Base-by-base conservation (phyloP, 805 yeast species). In the Candida adriatica region DNA sequence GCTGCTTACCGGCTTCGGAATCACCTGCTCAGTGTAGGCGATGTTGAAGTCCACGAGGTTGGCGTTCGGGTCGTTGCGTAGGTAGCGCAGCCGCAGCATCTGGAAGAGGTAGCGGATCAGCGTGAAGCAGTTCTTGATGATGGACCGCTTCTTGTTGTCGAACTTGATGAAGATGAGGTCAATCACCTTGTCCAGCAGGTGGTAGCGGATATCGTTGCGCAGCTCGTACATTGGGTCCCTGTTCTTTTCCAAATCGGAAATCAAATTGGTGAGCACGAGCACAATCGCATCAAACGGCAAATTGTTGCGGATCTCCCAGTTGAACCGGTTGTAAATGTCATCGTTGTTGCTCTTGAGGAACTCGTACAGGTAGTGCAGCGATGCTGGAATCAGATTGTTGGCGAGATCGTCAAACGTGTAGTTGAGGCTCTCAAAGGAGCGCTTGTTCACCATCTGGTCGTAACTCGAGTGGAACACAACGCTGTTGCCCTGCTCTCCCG, bases 241-340 rank as follows among this genome's bases (percentile, higher is more conserved):
- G 35, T 59, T 59, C 34, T 47, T 46, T 24, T 49, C 55, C 47
- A 73, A 58, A 46, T 74, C 76, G 6, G 73, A 68, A 3, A 71
- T 64, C 30, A 75, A 59, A 19, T 74, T 69, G 10, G 72, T 68
- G 41, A 71, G 58, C 37, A 73, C 54, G 32, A 74, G 49, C 10
- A 73, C 68, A 11, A 75, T 62, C 6, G 77, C 72, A 50, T 75
- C 79, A 31, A 74, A 58, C 3, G 82, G 82, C 29, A 75, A 64
- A n/a, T 73, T 70, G 27, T 77, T 59, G 45, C 74, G 67, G 29
- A 74, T 62, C 40, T 73, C 75, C 81, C 81, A 75, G 42, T 74
- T 75, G 49, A 60, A 75, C 34, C 66, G 63, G 6, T 73, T 73
- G 46, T 66, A 70, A 30, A 67, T 63, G 26, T 54, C 57, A 31